These are phyloP conservation scores for Plasmodium malariae DNA, from an alignment of 169 alveolate species.

Conservation along the genomic window DNA sequence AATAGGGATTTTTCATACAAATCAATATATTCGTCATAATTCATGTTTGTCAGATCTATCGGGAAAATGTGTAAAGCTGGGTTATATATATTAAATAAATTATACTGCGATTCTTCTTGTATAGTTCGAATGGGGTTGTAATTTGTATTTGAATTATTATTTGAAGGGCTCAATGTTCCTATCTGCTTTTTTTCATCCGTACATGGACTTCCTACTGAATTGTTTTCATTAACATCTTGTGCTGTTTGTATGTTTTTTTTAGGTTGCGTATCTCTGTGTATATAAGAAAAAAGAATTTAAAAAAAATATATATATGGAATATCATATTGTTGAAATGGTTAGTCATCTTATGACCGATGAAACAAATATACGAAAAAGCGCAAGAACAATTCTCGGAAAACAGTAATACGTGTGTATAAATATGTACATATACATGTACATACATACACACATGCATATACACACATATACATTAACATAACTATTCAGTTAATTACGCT, in stretches of 20 bases:
- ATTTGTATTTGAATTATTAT: slow-evolving; percentile 32
- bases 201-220: neutral
- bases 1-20: slow-evolving; percentile 78
- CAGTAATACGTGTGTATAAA: too few species aligned
- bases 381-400: neutral
- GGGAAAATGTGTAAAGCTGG: slow-evolving; percentile 86
- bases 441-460: neutral
- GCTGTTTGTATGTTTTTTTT: slow-evolving; percentile 3
- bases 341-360: too few species aligned
- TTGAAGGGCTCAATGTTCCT: slow-evolving; percentile 30
- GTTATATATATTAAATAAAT: slow-evolving; percentile 80
- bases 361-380: too few species aligned
- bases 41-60: slow-evolving; percentile 84
- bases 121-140: slow-evolving; percentile 38
- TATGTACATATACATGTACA: too few species aligned
- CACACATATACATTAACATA: too few species aligned
- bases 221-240: slow-evolving; percentile 2
- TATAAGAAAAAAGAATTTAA: too few species aligned
- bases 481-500: too few species aligned
- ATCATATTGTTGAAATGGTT: neutral
- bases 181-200: slow-evolving; percentile 23
- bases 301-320: neutral
- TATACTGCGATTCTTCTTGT: slow-evolving; percentile 61
- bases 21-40: slow-evolving; percentile 83
- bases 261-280: neutral